Base-by-base conservation (phyloP, 352 stramenopile species). In the Phytophthora meadii region DNA sequence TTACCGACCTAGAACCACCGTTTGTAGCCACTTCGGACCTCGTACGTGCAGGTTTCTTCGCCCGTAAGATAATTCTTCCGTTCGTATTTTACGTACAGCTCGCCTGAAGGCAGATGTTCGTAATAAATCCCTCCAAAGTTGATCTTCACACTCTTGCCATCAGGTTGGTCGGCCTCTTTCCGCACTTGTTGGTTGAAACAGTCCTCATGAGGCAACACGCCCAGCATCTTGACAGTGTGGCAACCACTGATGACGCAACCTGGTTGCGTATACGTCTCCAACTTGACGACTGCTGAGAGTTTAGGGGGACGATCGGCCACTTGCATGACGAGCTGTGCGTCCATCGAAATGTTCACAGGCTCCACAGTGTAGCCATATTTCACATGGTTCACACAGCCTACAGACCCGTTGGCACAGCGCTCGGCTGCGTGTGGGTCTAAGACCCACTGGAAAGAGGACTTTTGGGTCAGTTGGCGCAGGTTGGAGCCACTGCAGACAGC, bases 121-220 rank as follows among this genome's bases (percentile, higher is more conserved):
- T 84, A 88, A 63, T 85, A 88, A 45, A 82, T 82, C 28, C 79
- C 79, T 17, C 79, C 79, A 70, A 85, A 88, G 60, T 81, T 58
- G 28, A 87, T 74, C 30, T 65, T 54, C 7, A 69, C 68, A 15
- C 68, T 77, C 22, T 61, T 54, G 22, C 70, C 72, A 36, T 85
- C 79, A 0, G 73, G 65, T 44, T 85, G 72, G 59, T 81, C 58
- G 2, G 74, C 55, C 25, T 22, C 19, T 32, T 77, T 77, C 27
- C 65, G 50, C 48, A 69, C 54, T 41, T 80, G 66, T 17, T 45
- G 53, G 45, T 87, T 84, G 61, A 77, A 87, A 34, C 79, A 87
- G 19, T 81, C 68, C 47, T 85, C 79, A 11, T 72, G 68, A 1
- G 70, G 57, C 17, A 83, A 65, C 28, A 84, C 47, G 10, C 67